phyloP scores from a whole-genome alignment of 148 eudicot genomes.

The Amaranthus palmeri region DNA sequence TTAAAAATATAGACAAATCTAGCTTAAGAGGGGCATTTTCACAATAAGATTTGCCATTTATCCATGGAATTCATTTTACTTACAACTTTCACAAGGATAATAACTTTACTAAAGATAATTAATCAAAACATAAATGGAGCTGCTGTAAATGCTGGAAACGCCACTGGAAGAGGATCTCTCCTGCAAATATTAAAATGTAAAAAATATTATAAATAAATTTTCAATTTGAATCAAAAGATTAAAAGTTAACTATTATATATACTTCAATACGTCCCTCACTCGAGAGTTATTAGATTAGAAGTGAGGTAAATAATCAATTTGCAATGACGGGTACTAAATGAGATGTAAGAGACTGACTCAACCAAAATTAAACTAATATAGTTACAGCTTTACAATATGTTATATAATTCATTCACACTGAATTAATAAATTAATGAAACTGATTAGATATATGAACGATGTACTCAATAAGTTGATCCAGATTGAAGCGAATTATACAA shows the following conservation, averaged over 20 bases:
- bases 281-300: background rate
- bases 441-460: no score
- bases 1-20: background rate
- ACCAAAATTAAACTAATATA: no score
- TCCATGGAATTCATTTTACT: background rate
- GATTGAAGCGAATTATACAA: no score
- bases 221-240: background rate
- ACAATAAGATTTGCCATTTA: background rate
- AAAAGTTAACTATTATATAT: background rate
- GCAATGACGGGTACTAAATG: no score
- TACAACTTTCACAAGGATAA: background rate
- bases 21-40: no score
- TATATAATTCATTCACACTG: no score
- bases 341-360: no score
- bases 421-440: no score
- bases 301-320: background rate
- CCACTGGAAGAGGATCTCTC: slow-evolving; percentile 23
- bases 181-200: slow-evolving; percentile 24
- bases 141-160: slow-evolving; percentile 46
- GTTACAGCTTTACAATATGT: no score
- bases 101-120: background rate
- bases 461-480: no score
- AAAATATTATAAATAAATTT: background rate
- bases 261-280: no score
- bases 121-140: slow-evolving; percentile 47